Percentiles rank a stretch among this genome's conserved stretches.
These are phyloP conservation scores for Apophysomyces trapeziformis DNA, from an alignment of 371 early-diverging fungal genomes.

Conservation along the genomic window DNA sequence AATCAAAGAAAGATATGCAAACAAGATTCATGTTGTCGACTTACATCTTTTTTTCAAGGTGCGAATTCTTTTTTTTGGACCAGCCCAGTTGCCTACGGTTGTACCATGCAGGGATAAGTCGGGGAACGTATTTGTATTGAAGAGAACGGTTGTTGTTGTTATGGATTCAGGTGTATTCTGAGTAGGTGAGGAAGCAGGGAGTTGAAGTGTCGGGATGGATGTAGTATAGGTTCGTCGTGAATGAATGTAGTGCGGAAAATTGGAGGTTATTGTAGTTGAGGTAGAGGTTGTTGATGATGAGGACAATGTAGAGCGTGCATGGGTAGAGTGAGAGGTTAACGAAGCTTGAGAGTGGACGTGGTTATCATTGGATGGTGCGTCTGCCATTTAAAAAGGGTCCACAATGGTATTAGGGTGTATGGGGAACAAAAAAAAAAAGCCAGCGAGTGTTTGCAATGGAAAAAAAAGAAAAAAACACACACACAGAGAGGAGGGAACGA, in stretches of 20 bases:
- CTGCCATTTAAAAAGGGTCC: background rate
- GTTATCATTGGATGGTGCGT: conserved; percentile 5
- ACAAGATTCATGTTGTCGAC: background rate
- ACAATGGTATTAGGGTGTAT: background rate
- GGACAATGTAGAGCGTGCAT: background rate
- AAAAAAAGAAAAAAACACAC: conserved; percentile 7
- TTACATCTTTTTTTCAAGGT: conserved; percentile 1
- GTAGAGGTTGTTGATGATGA: conserved; percentile 7
- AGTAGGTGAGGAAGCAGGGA: background rate
- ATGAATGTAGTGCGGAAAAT: conserved; percentile 9
- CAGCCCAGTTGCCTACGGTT: conserved; percentile 7
- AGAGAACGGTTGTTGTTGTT: background rate
- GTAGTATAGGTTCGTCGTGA: conserved; percentile 1
- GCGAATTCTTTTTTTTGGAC: conserved; percentile 9
- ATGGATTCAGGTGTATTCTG: background rate
- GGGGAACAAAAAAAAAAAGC: background rate
- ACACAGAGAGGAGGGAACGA: background rate
- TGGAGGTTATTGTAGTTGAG: background rate
- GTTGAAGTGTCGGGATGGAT: conserved; percentile 6
- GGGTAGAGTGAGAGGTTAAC: background rate
- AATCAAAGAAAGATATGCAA: no score
- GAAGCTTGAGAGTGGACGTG: background rate
- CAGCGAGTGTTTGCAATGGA: background rate
- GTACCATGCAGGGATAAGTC: conserved; percentile 12
- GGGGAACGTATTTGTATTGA: conserved; percentile 8